Conservation (phyloP, 2,329 filamentous ascomycete species). For the Trichophyton verrucosum region DNA sequence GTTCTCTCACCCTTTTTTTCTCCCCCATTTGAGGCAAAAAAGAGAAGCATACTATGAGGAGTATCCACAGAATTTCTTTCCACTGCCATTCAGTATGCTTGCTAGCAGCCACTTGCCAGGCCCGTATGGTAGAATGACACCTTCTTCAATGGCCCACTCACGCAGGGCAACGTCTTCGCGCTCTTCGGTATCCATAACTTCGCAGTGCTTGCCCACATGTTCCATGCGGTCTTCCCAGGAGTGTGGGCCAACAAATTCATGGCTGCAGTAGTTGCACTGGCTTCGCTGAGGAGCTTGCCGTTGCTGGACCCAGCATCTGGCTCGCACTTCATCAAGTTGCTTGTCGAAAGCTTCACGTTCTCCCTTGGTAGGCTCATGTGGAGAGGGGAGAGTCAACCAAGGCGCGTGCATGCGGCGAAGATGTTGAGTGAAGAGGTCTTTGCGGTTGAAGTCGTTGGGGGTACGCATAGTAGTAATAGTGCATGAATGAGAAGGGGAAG, state of each 20-base stretch:
- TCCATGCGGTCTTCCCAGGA: slow-evolving; percentile 80
- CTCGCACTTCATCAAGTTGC: slow-evolving; percentile 45
- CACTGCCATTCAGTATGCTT: slow-evolving; percentile 6
- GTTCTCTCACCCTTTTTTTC: not conserved
- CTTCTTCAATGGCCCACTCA: slow-evolving; percentile 29
- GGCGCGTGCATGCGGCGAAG: slow-evolving; percentile 71
- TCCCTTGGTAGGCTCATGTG: slow-evolving; percentile 21
- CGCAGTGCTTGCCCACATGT: slow-evolving; percentile 71
- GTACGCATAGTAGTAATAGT: slow-evolving; percentile 17
- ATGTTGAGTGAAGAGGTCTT: slow-evolving; percentile 84
- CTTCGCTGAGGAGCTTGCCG: slow-evolving; percentile 51
- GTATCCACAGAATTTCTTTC: not conserved
- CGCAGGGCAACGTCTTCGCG: slow-evolving; percentile 30
- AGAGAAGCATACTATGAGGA: not conserved
- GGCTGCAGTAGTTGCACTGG: slow-evolving; percentile 48
- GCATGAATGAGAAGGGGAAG: slow-evolving; percentile 5
- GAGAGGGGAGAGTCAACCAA: slow-evolving; percentile 25
- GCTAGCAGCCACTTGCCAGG: slow-evolving; percentile 14
- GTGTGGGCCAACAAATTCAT: slow-evolving; percentile 47
- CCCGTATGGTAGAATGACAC: slow-evolving; percentile 18
- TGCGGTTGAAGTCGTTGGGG: slow-evolving; percentile 69
- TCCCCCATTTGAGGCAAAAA: not conserved
- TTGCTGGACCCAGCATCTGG: slow-evolving; percentile 47
- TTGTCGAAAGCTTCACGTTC: slow-evolving; percentile 36
- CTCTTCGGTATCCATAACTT: slow-evolving; percentile 40